Base-by-base conservation (phyloP, 2,329 filamentous ascomycete genomes). In the Apiospora phragmitis region DNA sequence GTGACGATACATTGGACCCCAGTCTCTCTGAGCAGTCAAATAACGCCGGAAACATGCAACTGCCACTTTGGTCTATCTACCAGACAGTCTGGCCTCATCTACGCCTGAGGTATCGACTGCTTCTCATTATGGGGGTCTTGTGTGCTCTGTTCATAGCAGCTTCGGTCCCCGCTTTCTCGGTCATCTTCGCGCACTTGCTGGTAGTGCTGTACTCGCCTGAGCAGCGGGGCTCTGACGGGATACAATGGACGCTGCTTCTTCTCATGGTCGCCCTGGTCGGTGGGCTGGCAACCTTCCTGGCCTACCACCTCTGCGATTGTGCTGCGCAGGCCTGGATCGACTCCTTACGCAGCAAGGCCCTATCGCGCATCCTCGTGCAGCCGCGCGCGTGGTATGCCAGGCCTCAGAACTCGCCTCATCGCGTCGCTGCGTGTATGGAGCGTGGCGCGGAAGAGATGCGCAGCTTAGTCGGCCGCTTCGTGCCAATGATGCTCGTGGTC, bases 401-500 rank as follows among this genome's bases (percentile, higher is more conserved):
- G 67, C 85, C 91, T 1, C 84, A 85, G 43, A 93, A 96, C 79
- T 89, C 87, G 0, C 83, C 92, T 0, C 84, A 85, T 0, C 85
- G 86, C 1, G 85, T 98, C 55, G 90, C 87, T 0, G 90, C 93
- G 72, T 92, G 88, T 62, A 86, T 98, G 0, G 94, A 97, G 76
- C 88, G 92, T 21, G 93, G 94, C 75, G 93, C 92, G 0, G 94
- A 98, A 78, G 94, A 97, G 78, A 95, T 96, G 89, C 89, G 93
- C 11, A 94, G 93, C 75, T 83, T 98, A 0, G 86, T 97, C 0
- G 92, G 93, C 1, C 89, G 92, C 1, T 97, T 97, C 76, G 86
- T 91, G 0, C 92, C 92, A 1, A 89, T 92, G 69, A 80, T 92
- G 0, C 85, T 95, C 18, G 88, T 92, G 12, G 90, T 93, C 4